Conservation (phyloP, 2,329 filamentous ascomycete species). For the Trichocomaceae sp. region DNA sequence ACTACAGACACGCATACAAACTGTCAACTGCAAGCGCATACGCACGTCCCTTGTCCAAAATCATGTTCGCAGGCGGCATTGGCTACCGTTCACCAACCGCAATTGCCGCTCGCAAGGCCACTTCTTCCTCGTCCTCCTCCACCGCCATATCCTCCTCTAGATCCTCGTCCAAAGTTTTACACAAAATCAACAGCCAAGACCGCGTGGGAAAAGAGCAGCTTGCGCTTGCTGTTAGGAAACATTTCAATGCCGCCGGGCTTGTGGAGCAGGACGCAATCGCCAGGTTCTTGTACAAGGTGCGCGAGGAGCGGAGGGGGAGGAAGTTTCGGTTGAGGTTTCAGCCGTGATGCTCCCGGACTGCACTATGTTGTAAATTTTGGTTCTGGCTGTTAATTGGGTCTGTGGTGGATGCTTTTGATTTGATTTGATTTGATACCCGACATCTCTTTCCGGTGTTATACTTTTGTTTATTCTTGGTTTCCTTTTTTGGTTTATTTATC, state of each 20-base stretch:
- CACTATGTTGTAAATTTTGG: not conserved
- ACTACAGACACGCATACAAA: conserved; percentile 44
- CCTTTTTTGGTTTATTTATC: not conserved
- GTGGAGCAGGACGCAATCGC: conserved; percentile 44
- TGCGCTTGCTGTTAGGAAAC: conserved; percentile 39
- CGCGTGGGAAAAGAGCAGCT: conserved; percentile 38
- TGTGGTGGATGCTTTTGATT: not conserved
- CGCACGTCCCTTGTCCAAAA: conserved; percentile 40
- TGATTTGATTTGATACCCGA: conserved; percentile 9
- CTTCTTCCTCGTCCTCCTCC: conserved; percentile 6
- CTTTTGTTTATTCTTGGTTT: not conserved
- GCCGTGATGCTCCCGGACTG: conserved; percentile 22
- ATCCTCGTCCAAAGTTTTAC: conserved; percentile 13
- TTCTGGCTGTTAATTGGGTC: not conserved
- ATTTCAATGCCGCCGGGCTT: conserved; percentile 42
- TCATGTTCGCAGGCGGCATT: conserved; percentile 41
- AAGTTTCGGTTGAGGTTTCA: conserved; percentile 39
- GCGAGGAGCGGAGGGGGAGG: conserved; percentile 37
- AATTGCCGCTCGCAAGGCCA: conserved; percentile 33
- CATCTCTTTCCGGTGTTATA: not conserved
- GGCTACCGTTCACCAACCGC: conserved; percentile 41
- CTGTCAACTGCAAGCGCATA: conserved; percentile 40
- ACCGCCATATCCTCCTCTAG: too few relatives aligned
- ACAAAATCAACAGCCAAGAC: conserved; percentile 30
- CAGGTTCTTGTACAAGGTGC: conserved; percentile 44